phyloP scores from a whole-genome alignment of 139 green algal genomes.

The Chlamydomonas sp. region DNA sequence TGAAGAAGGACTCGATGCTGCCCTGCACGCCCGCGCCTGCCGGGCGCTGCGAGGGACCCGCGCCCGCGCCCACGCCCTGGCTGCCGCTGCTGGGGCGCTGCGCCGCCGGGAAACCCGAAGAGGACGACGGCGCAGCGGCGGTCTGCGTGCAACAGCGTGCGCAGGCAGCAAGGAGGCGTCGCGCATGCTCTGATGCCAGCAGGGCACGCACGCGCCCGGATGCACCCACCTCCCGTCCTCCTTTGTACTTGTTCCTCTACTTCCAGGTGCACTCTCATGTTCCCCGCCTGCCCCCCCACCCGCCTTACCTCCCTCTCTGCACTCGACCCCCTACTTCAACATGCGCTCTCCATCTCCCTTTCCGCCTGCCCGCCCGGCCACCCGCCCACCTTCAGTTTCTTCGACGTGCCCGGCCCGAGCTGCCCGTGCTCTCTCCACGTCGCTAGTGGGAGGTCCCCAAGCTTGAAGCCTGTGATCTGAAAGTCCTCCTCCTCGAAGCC shows the following conservation, averaged over 20 bases:
- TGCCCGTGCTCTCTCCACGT: background rate
- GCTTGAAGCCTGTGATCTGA: constrained; percentile 1
- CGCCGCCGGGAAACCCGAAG: too few relatives aligned
- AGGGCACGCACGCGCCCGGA: too few relatives aligned
- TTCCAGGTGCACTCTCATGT: too few relatives aligned
- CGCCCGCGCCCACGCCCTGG: too few relatives aligned
- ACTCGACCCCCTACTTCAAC: too few relatives aligned
- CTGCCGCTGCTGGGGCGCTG: background rate
- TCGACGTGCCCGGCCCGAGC: background rate
- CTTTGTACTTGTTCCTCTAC: too few relatives aligned
- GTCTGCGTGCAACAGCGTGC: background rate
- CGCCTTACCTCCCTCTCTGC: too few relatives aligned
- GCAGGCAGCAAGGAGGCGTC: background rate
- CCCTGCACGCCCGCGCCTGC: background rate
- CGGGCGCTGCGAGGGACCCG: too few relatives aligned
- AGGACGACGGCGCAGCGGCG: background rate
- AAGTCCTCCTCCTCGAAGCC: constrained; percentile 7
- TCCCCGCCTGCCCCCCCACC: too few relatives aligned
- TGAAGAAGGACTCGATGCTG: background rate
- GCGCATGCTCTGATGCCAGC: background rate
- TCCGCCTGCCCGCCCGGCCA: background rate
- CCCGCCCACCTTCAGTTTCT: background rate
- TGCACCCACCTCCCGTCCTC: too few relatives aligned
- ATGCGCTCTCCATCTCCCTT: too few relatives aligned
- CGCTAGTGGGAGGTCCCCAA: background rate